Evolutionary conservation across 352 stramenopile species (phyloP).

Genomic region (Saprolegnia parasitica): DNA sequence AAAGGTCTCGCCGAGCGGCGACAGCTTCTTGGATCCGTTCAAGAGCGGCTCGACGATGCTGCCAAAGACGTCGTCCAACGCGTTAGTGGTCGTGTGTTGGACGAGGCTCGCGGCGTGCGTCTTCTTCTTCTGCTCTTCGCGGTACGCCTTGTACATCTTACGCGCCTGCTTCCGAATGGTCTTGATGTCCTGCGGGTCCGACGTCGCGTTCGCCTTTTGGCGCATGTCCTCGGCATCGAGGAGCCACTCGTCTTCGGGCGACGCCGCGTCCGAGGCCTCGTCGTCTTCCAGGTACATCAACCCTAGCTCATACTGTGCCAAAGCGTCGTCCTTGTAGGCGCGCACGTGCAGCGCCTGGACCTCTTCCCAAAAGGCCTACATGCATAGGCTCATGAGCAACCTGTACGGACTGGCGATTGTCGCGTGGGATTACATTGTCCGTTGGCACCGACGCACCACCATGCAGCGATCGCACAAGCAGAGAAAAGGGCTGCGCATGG

Average conservation of each 20-base stretch:
- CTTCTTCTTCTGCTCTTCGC: constrained; percentile 34
- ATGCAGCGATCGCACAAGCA: constrained; percentile 5
- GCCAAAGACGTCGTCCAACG: constrained; percentile 68
- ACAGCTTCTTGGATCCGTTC: constrained; percentile 50
- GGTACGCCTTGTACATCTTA: constrained; percentile 68
- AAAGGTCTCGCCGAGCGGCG: constrained; percentile 37
- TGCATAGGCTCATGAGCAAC: background rate
- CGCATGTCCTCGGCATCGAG: constrained; percentile 69
- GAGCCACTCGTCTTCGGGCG: constrained; percentile 42
- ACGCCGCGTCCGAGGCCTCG: constrained; percentile 32
- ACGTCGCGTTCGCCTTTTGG: constrained; percentile 37
- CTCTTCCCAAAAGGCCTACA: constrained; percentile 9
- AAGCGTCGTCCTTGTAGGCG: constrained; percentile 16
- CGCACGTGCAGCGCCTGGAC: constrained; percentile 21
- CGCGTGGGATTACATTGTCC: constrained; percentile 2
- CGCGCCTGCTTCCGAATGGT: constrained; percentile 76
- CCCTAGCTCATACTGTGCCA: constrained; percentile 26
- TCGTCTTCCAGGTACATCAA: constrained; percentile 31
- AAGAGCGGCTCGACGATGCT: constrained; percentile 65
- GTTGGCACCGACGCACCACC: background rate
- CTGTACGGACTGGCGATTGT: background rate
- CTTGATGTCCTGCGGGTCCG: constrained; percentile 60
- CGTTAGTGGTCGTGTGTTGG: constrained; percentile 47
- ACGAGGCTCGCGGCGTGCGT: constrained; percentile 36
- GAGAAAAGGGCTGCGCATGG: background rate